Conservation (phyloP, 805 yeast species). For the Suhomyces pyralidae region DNA sequence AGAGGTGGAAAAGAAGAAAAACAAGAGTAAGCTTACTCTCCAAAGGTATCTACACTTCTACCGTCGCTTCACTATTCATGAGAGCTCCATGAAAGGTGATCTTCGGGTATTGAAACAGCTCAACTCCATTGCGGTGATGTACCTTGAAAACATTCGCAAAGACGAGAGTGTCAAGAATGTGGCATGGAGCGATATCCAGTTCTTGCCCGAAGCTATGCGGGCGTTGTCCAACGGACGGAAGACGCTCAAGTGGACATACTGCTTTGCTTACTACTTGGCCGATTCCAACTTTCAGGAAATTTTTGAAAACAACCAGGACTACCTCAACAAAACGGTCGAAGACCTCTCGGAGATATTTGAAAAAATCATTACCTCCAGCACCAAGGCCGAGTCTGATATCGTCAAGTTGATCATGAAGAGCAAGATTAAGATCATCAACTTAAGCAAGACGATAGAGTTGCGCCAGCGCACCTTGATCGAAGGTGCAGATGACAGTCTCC, state of each 20-base stretch:
- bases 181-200: slow-evolving; percentile 88
- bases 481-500: slow-evolving; percentile 42
- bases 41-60: slow-evolving; percentile 73
- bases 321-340: slow-evolving; percentile 64
- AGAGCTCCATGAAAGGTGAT: slow-evolving; percentile 72
- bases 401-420: slow-evolving; percentile 32
- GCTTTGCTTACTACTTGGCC: slow-evolving; percentile 66
- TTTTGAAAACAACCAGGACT: slow-evolving; percentile 69
- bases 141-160: slow-evolving; percentile 57
- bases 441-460: slow-evolving; percentile 40
- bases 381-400: slow-evolving; percentile 13
- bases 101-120: slow-evolving; percentile 58
- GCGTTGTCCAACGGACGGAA: slow-evolving; percentile 66
- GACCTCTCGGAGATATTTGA: slow-evolving; percentile 61
- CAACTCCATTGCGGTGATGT: slow-evolving; percentile 56
- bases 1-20: slow-evolving; percentile 41
- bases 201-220: slow-evolving; percentile 68
- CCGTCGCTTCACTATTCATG: slow-evolving; percentile 71
- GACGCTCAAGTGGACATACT: slow-evolving; percentile 88
- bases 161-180: slow-evolving; percentile 21
- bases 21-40: slow-evolving; percentile 47
- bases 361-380: slow-evolving; percentile 28
- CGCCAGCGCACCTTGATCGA: slow-evolving; percentile 43
- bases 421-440: slow-evolving; percentile 39
- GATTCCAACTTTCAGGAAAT: slow-evolving; percentile 53